Evolutionary conservation across 2,329 filamentous ascomycete genomes (phyloP), one percentile per base, ranked within the genome.

Genomic region (Diplodia scrobiculata): DNA sequence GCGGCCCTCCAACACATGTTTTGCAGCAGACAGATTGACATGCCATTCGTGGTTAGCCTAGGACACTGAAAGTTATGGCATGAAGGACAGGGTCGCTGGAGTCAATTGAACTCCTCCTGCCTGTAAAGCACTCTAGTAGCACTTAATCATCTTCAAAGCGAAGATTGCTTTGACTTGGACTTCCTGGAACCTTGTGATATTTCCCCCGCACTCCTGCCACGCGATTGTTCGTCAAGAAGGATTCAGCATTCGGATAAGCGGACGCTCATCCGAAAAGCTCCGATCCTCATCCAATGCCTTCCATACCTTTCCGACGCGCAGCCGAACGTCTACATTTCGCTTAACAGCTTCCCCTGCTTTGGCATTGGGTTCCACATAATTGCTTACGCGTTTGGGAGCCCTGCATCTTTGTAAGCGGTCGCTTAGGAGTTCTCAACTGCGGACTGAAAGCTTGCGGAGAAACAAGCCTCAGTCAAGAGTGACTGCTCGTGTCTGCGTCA

Each of bases 211-310:
- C 51, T 14, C 29, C 27, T 34, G 29, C 29, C 19, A 17, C n/a
- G 14, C 21, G 38, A 6, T 19, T 60, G 19, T 34, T 45, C 5
- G 58, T 50, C 2, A 27, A 25, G 17, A 41, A 36, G 17, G 29
- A 17, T 50, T 14, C 36, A 10, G 6, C 29, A 25, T 50, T 50
- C 58, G 58, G 58, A 29, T 62, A 62, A 50, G 41, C 45, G 58
- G 45, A 36, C 45, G 13, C 9, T 48, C 58, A 62, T 32, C 58
- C 58, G 58, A 51, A 62, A 62, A 62, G 41, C 41, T 27, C 58
- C 58, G 58, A 62, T 34, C 10, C 14, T 47, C 58, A n/a, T 62
- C 58, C 27, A 50, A 17, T 32, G 41, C 58, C 7, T 50, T 60
- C 58, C 45, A 62, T 14, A 1, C 27, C 27, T 32, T 62, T 62